Conservation (phyloP, 495 filamentous ascomycete species). For the Hyaloscypha variabilis region DNA sequence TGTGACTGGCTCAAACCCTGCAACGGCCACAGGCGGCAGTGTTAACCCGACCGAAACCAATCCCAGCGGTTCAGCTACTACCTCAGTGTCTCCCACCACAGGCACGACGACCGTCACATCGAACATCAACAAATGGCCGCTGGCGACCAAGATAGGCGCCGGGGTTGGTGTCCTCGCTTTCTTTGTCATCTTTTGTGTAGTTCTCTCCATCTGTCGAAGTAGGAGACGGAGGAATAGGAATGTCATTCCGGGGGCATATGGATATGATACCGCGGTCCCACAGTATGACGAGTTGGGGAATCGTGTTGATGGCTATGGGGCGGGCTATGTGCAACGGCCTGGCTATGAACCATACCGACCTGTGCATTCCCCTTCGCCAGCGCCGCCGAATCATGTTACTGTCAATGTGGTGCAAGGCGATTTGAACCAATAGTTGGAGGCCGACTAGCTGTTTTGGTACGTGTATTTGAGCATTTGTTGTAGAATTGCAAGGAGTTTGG, state of each 20-base stretch:
- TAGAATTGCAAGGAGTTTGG: not conserved
- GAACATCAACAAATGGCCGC: not conserved
- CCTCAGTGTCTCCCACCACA: not conserved
- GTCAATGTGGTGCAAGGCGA: conserved; percentile 19
- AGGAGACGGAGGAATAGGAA: conserved; percentile 7
- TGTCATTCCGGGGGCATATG: not conserved
- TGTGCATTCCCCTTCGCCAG: not conserved
- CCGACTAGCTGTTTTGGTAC: not conserved
- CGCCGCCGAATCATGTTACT: conserved; percentile 8
- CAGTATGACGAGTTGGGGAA: conserved; percentile 19
- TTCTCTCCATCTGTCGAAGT: not conserved
- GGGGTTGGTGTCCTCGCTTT: not conserved
- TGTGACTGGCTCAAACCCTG: not conserved
- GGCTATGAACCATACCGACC: conserved; percentile 11
- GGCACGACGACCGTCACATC: not conserved
- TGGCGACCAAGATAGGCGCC: not conserved
- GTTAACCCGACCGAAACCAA: conserved; percentile 2
- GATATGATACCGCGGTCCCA: not conserved
- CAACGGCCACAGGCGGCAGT: not conserved
- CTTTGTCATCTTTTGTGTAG: not conserved
- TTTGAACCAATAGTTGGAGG: conserved; percentile 2
- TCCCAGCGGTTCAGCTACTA: not conserved
- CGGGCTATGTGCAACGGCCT: not conserved
- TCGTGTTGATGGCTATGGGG: not conserved
- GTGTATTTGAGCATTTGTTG: not conserved